Percentiles rank a stretch among this genome's conserved stretches.
Evolutionary conservation across 1,284 basidiomycete species (phyloP).

Genomic region (Austroboletus novae-zelandiae): DNA sequence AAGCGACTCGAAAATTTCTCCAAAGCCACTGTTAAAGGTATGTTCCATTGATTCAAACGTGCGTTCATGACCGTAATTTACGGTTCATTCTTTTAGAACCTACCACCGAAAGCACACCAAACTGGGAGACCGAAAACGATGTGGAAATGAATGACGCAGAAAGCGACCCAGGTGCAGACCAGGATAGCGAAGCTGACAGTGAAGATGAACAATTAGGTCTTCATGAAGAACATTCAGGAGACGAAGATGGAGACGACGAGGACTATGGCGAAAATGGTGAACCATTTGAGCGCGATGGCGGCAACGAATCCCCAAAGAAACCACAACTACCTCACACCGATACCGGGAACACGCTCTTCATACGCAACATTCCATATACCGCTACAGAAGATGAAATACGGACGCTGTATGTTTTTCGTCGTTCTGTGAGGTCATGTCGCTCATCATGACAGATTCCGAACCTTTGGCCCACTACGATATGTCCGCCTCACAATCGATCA

Average conservation of each 20-base stretch:
- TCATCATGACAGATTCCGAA: slow-evolving; percentile 59
- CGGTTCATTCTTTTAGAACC: slow-evolving; percentile 11
- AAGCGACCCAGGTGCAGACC: slow-evolving; percentile 30
- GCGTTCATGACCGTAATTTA: background rate
- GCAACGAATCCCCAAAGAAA: slow-evolving; percentile 45
- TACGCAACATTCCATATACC: slow-evolving; percentile 92
- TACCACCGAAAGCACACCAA: slow-evolving; percentile 32
- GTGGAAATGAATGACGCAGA: slow-evolving; percentile 39
- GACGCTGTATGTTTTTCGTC: slow-evolving; percentile 55
- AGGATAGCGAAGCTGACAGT: slow-evolving; percentile 19
- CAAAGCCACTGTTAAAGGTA: slow-evolving; percentile 42
- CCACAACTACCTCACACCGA: slow-evolving; percentile 78
- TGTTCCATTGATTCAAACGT: background rate
- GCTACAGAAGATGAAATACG: slow-evolving; percentile 90
- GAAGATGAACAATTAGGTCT: slow-evolving; percentile 42
- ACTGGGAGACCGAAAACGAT: slow-evolving; percentile 44
- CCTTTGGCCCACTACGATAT: slow-evolving; percentile 92
- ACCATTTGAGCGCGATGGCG: slow-evolving; percentile 46
- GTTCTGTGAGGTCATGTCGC: background rate
- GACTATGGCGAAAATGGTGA: slow-evolving; percentile 27
- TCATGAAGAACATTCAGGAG: slow-evolving; percentile 39
- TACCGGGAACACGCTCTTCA: slow-evolving; percentile 88
- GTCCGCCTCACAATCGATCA: slow-evolving; percentile 89
- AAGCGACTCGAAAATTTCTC: slow-evolving; percentile 76
- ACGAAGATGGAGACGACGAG: slow-evolving; percentile 36